Percentiles rank a stretch among this genome's conserved stretches.
phyloP scores from a whole-genome alignment of 2,329 filamentous ascomycete species.

The Cadophora luteo-olivacea region DNA sequence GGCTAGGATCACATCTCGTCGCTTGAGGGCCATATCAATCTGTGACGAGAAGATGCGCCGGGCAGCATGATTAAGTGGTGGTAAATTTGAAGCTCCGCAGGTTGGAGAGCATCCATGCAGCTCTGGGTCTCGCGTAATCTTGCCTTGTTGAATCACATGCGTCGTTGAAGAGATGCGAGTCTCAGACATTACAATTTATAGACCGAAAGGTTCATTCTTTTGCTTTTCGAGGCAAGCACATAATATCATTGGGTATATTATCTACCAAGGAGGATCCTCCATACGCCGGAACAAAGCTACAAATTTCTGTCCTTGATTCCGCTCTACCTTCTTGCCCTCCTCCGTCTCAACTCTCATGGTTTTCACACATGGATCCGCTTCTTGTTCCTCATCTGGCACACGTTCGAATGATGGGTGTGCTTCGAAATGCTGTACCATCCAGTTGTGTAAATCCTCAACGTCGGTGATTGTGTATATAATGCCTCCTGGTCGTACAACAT shows the following conservation, averaged over 20 bases:
- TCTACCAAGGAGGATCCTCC: constrained; percentile 64
- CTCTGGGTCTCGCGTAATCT: constrained; percentile 32
- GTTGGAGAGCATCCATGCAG: constrained; percentile 11
- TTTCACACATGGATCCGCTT: constrained; percentile 72
- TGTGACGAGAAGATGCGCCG: constrained; percentile 39
- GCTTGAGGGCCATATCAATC: constrained; percentile 70
- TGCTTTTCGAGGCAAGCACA: neutral
- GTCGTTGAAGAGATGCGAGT: neutral
- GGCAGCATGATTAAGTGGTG: constrained; percentile 41
- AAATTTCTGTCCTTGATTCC: constrained; percentile 90
- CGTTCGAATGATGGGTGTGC: constrained; percentile 81
- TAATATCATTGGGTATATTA: constrained; percentile 25
- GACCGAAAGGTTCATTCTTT: neutral
- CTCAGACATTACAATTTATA: neutral
- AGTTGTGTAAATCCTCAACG: constrained; percentile 89
- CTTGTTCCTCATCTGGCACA: constrained; percentile 70
- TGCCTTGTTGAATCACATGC: constrained; percentile 21
- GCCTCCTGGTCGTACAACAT: constrained; percentile 81
- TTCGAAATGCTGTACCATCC: constrained; percentile 90
- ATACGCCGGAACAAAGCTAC: constrained; percentile 85
- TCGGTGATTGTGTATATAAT: constrained; percentile 97
- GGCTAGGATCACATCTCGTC: constrained; percentile 74
- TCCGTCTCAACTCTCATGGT: constrained; percentile 88
- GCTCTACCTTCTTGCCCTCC: constrained; percentile 94
- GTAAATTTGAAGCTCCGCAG: constrained; percentile 26